Conservation (phyloP, 306 rosid species). For the Herpetospermum pedunculosum region DNA sequence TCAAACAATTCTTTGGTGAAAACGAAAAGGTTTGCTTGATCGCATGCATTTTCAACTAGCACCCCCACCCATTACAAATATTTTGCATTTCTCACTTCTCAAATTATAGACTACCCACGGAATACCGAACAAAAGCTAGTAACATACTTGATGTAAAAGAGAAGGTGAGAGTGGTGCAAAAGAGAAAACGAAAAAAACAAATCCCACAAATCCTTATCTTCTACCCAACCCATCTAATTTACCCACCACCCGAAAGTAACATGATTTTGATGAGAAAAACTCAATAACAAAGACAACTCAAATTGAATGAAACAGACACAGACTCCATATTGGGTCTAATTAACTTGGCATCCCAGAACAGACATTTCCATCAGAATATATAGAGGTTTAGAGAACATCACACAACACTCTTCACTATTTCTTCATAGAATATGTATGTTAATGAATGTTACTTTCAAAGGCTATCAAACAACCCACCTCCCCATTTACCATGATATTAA, state of each 20-base stretch:
- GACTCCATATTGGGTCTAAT: neutral
- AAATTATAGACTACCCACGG: neutral
- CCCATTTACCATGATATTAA: neutral
- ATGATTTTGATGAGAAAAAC: neutral
- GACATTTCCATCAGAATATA: neutral
- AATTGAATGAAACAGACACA: neutral
- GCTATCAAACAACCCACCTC: neutral
- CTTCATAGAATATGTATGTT: neutral
- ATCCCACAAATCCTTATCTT: neutral
- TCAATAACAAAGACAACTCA: neutral
- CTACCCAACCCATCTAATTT: too few species aligned
- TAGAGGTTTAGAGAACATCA: neutral
- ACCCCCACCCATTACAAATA: neutral
- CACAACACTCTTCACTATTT: neutral
- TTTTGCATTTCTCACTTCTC: neutral
- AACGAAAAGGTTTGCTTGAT: neutral
- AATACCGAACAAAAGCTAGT: neutral
- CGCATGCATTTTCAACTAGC: neutral
- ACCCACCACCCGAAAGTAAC: too few species aligned
- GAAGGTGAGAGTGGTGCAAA: neutral
- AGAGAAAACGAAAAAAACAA: neutral
- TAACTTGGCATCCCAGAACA: neutral
- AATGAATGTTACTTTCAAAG: neutral
- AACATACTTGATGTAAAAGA: neutral
- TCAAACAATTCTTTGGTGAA: neutral